Conservation (phyloP, 768 basidiomycete genomes). For the Trametes gibbosa region DNA sequence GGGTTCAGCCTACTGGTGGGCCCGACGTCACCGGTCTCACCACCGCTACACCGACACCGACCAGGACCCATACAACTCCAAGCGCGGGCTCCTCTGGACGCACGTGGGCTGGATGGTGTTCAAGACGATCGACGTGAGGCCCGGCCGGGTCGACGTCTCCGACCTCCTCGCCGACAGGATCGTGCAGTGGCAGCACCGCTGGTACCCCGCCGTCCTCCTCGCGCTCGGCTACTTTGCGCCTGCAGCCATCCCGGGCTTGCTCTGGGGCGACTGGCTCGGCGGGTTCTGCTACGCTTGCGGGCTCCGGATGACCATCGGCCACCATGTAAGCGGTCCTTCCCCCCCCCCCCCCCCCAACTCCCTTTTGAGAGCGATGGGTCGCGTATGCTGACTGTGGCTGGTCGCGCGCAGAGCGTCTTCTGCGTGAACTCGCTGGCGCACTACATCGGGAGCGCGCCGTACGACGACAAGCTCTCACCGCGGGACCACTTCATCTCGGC, state of each 20-base stretch:
- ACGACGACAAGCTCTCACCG: slow-evolving; percentile 94
- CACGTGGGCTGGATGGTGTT: slow-evolving; percentile 93
- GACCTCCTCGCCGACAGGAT: slow-evolving; percentile 79
- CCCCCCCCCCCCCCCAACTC: too few relatives aligned
- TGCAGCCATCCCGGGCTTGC: slow-evolving; percentile 68
- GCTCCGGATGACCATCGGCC: slow-evolving; percentile 76
- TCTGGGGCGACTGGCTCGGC: slow-evolving; percentile 85
- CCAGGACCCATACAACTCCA: slow-evolving; percentile 92
- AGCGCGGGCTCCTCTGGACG: slow-evolving; percentile 82
- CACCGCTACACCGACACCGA: slow-evolving; percentile 97
- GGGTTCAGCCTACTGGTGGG: slow-evolving; percentile 99
- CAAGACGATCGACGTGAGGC: slow-evolving; percentile 85
- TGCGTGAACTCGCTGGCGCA: slow-evolving; percentile 96
- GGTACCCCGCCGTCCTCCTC: slow-evolving; percentile 70
- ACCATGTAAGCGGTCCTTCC: slow-evolving; percentile 53
- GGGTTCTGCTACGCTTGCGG: slow-evolving; percentile 85
- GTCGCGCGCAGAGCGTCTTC: slow-evolving; percentile 72
- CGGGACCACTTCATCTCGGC: slow-evolving; percentile 88
- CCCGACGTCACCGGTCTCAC: slow-evolving; percentile 95
- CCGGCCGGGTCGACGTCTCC: slow-evolving; percentile 76
- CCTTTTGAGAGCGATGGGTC: too few relatives aligned
- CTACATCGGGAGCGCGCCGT: slow-evolving; percentile 90
- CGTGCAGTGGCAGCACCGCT: slow-evolving; percentile 82
- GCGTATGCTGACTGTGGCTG: neutral
- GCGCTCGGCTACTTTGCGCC: slow-evolving; percentile 71